phyloP scores from a whole-genome alignment of 2,329 filamentous ascomycete genomes.

The Fusarium chaquense region DNA sequence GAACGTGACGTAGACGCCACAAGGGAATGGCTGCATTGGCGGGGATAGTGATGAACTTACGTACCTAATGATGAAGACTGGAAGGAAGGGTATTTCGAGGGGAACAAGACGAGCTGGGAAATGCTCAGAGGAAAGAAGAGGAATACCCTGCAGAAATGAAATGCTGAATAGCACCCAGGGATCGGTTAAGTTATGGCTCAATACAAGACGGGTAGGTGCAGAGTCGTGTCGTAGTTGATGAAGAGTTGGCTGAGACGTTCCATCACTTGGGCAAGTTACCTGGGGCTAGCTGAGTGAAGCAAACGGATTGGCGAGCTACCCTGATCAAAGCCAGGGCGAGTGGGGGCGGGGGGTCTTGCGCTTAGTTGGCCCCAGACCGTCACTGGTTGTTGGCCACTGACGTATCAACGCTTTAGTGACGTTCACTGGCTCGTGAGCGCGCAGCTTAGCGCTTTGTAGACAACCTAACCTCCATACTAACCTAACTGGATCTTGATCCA shows the following conservation, averaged over 20 bases:
- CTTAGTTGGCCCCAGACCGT: slow-evolving; percentile 16
- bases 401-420: slow-evolving; percentile 31
- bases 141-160: background rate
- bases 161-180: slow-evolving; percentile 7
- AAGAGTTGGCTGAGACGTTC: slow-evolving; percentile 32
- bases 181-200: slow-evolving; percentile 20
- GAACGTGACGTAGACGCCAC: slow-evolving; percentile 46
- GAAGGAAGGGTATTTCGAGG: slow-evolving; percentile 10
- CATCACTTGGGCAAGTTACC: slow-evolving; percentile 22
- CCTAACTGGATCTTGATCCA: slow-evolving; percentile 15
- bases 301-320: slow-evolving; percentile 16
- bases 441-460: slow-evolving; percentile 33
- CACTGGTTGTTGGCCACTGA: slow-evolving; percentile 37
- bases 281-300: slow-evolving; percentile 8
- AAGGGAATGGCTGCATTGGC: slow-evolving; percentile 28
- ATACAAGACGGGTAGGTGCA: slow-evolving; percentile 19
- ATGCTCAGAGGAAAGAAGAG: background rate
- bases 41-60: slow-evolving; percentile 34
- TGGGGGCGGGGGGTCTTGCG: slow-evolving; percentile 36
- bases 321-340: slow-evolving; percentile 25
- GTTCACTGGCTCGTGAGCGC: slow-evolving; percentile 31
- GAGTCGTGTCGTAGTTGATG: slow-evolving; percentile 41
- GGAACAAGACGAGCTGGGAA: slow-evolving; percentile 1
- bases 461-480: no score
- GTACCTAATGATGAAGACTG: slow-evolving; percentile 30